A percentile compares a stretch with the other conserved stretches of the same genome.
Evolutionary conservation across 371 early-diverging fungal species (phyloP).

Genomic region (Mucor ambiguus): DNA sequence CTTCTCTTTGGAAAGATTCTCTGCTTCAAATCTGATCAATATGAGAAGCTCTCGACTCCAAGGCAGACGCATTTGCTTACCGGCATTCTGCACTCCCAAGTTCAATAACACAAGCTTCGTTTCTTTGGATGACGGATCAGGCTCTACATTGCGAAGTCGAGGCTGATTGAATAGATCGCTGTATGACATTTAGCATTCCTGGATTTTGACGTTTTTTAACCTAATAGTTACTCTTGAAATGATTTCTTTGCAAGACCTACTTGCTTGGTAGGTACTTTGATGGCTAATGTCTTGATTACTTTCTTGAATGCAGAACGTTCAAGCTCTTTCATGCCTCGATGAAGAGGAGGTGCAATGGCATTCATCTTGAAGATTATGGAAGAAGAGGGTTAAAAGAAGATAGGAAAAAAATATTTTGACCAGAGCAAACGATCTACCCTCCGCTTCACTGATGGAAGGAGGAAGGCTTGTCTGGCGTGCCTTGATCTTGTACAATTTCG

Average conservation of each 20-base stretch:
- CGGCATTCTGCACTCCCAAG: slow-evolving; percentile 21
- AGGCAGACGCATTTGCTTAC: not conserved
- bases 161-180: slow-evolving; percentile 75
- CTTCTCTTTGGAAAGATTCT: slow-evolving; percentile 50
- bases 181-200: not conserved
- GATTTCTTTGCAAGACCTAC: slow-evolving; percentile 58
- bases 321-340: slow-evolving; percentile 58
- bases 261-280: slow-evolving; percentile 69
- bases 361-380: not conserved
- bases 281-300: slow-evolving; percentile 54
- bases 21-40: slow-evolving; percentile 9
- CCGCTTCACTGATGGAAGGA: not conserved
- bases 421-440: not conserved
- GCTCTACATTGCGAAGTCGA: slow-evolving; percentile 70
- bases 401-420: not conserved
- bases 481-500: not conserved
- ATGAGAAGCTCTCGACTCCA: not conserved
- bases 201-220: not conserved
- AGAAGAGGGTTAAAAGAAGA: not conserved
- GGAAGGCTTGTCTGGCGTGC: not conserved
- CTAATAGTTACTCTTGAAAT: slow-evolving; percentile 42
- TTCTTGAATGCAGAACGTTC: slow-evolving; percentile 66
- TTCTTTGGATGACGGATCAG: slow-evolving; percentile 56
- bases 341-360: slow-evolving; percentile 37
- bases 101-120: slow-evolving; percentile 67